Evolutionary conservation across 2,329 filamentous ascomycete genomes (phyloP).

Genomic region (Colletotrichum acutatum): DNA sequence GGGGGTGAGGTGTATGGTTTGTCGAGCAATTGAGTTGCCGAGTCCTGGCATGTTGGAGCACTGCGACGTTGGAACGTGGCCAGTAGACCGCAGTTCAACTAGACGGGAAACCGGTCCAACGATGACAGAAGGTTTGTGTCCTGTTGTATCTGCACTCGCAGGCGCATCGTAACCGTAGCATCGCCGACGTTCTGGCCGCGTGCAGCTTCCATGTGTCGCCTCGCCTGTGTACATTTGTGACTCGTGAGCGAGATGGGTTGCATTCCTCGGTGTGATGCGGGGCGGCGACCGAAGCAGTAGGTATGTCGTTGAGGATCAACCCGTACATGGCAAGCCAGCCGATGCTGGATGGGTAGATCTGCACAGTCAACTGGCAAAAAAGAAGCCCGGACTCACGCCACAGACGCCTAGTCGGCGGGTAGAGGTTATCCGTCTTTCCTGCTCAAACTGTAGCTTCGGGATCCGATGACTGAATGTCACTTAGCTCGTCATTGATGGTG

Average conservation of each 20-base stretch:
- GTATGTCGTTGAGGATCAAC: neutral
- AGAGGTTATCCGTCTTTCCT: slow-evolving; percentile 28
- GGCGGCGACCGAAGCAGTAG: neutral
- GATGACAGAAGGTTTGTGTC: neutral
- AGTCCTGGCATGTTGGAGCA: neutral
- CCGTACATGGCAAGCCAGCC: slow-evolving; percentile 7
- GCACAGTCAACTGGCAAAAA: neutral
- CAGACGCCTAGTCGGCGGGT: slow-evolving; percentile 14
- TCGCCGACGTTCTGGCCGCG: neutral
- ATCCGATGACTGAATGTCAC: neutral
- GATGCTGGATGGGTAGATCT: slow-evolving; percentile 17
- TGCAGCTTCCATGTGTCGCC: slow-evolving; percentile 1
- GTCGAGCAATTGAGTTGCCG: neutral
- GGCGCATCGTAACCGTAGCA: slow-evolving; percentile 8
- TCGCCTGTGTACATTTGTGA: slow-evolving; percentile 12
- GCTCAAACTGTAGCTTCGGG: slow-evolving; percentile 17
- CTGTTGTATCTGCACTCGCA: slow-evolving; percentile 4
- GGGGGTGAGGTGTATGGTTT: neutral
- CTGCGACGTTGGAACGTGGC: slow-evolving; percentile 10
- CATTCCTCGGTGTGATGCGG: neutral
- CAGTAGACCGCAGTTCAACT: neutral
- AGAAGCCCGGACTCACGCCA: slow-evolving; percentile 26
- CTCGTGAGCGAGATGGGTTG: neutral
- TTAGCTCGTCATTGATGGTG: neutral
- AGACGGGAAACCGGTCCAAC: neutral